Conservation (phyloP, 352 stramenopile species). For the Phytophthora cajani region DNA sequence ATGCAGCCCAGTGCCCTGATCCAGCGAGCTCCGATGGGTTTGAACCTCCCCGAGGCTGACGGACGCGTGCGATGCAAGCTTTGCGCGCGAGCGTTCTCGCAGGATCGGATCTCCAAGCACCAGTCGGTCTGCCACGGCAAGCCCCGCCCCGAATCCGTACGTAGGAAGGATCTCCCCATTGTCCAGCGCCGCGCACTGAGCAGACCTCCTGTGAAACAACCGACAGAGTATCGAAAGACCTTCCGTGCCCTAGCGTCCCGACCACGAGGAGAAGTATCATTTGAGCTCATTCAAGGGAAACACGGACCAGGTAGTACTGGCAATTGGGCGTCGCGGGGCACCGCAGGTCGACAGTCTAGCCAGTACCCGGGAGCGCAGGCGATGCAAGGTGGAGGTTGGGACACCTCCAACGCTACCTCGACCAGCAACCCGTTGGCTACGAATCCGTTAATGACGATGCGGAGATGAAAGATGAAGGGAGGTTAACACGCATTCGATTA, state of each 20-base stretch:
- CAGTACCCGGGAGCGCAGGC: conserved; percentile 22
- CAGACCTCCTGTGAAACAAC: neutral
- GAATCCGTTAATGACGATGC: conserved; percentile 51
- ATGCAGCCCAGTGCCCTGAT: conserved; percentile 8
- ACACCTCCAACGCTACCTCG: conserved; percentile 58
- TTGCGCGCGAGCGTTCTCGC: conserved; percentile 58
- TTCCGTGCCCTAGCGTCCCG: neutral
- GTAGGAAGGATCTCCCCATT: neutral
- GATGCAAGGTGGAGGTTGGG: conserved; percentile 33
- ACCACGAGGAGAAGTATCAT: conserved; percentile 1
- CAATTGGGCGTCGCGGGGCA: neutral
- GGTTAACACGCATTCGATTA: neutral
- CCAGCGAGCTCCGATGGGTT: conserved; percentile 10
- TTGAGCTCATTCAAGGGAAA: conserved; percentile 8
- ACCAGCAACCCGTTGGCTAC: conserved; percentile 58
- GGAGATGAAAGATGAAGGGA: conserved; percentile 11
- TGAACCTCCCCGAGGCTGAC: conserved; percentile 55
- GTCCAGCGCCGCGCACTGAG: conserved; percentile 4
- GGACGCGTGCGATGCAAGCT: conserved; percentile 63
- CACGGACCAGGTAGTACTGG: neutral
- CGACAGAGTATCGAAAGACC: conserved; percentile 2
- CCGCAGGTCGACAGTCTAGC: conserved; percentile 3
- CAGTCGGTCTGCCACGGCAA: conserved; percentile 62
- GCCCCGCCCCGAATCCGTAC: conserved; percentile 4
- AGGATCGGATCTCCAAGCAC: conserved; percentile 75